Evolutionary conservation across 1,139 yeast species (phyloP), one percentile per base, ranked within the genome.

Genomic region (Pneumocystis canis): DNA sequence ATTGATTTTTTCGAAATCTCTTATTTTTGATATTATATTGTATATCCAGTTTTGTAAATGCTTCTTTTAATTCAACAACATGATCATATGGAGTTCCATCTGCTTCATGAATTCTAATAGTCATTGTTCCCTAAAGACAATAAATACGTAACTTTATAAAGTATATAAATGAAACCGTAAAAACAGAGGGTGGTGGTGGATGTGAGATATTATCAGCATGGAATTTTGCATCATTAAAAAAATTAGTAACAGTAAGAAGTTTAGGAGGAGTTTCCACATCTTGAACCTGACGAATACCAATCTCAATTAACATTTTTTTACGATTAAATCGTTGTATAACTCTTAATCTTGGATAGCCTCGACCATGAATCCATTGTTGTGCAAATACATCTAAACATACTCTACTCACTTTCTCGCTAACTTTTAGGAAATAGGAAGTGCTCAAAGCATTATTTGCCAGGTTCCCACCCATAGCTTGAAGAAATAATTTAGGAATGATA

Each of bases 11-110:
- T 72, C 87, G 85, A 65, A 87, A 71, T 60, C 87, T 79, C 72
- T 84, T 84, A 70, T 85, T 89, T 72, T 89, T 92, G 16, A 97
- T 89, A 72, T 94, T 92, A 74, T 92, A 92, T 70, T 89, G 97
- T 60, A 94, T 89, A 71, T 94, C 98, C 61, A 94, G 78, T 70
- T 88, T 89, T 0, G 96, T 88, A 68, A 84, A 83, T 1, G 83
- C 82, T 64, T 90, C 97, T 70, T 89, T 88, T 63, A 94, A 77
- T 68, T 89, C 95, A 30, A 94, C 96, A 60, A 94, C 92, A 72
- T 94, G 99, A 71, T 94, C 99, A 71, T 94, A 92, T 0, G 99
- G 98, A 0, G 97, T 89, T n/a, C 98, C 98, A 73, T 94, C 98
- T 0, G 97, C 95, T 72, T 94, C 99, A 72, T 94, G 98, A 58